Base-by-base conservation (phyloP, 352 stramenopile genomes). In the Hyaloperonospora arabidopsidis region DNA sequence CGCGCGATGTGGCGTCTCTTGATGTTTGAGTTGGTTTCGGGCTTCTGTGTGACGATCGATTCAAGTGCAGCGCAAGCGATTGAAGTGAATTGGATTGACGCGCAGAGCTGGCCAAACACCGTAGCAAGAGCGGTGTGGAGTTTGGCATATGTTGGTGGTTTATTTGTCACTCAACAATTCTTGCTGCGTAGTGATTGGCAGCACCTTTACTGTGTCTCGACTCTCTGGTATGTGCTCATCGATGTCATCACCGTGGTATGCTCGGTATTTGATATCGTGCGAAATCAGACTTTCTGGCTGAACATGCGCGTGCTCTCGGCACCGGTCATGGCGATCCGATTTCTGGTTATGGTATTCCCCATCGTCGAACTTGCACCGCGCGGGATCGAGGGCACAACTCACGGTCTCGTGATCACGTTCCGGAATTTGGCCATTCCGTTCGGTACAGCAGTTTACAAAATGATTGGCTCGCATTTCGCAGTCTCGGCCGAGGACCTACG, bases 1-100 rank as follows among this genome's bases (percentile, higher is more conserved):
- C 80, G 76, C 17, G 77, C 65, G 1, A 76, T 93, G 62, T 93
- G 79, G 77, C 81, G 89, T 38, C 62, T 90, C 13, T 47, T 93
- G 21, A 63, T 76, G 32, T 93, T 90, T 43, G 61, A 84, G 35
- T 64, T 89, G 22, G 34, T 87, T 3, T 68, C 72, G 8, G 71
- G 60, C 23, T 81, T 93, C 51, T 86, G 72, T 32, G 52, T 76
- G 17, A 68, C 63, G 14, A 74, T 88, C 38, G 56, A 67, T 23
- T 85, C 77, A 8, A 76, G 58, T 6, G 77, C 76, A 15, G 60
- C 50, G 10, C 43, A 72, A 5, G 63, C 66, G 1, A 79, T 93
- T 44, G 67, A 82, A 46, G 70, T 63, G 10, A 82, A 76, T 34
- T 90, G 80, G 83, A 70, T 77, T 1, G 15, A 61, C 11, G 63